Evolutionary conservation across 2,329 filamentous ascomycete species (phyloP).

Genomic region (Colletotrichum liaoningense): DNA sequence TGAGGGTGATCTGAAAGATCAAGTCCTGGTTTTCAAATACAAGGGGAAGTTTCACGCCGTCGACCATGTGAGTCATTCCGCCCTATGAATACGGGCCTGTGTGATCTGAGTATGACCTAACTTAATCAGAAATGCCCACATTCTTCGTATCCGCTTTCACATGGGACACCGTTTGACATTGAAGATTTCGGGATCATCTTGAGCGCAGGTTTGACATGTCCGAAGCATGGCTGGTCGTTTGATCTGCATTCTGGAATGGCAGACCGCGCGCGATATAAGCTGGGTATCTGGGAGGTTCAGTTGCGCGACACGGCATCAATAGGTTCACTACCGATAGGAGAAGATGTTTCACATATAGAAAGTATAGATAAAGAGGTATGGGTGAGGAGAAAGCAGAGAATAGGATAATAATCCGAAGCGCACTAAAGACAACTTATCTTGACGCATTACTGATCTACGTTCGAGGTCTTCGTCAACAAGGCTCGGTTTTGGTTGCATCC

Average conservation of each 20-base stretch:
- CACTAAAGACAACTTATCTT: not conserved
- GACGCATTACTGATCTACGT: not conserved
- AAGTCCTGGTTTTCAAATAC: conserved; percentile 75
- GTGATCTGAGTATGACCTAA: not conserved
- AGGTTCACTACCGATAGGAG: not conserved
- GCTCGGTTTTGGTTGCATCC: not conserved
- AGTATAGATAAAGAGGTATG: conserved; percentile 50
- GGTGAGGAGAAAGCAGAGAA: conserved; percentile 56
- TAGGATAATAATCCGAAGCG: conserved; percentile 37
- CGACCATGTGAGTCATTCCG: conserved; percentile 68
- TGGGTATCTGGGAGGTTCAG: conserved; percentile 74
- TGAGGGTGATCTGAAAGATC: conserved; percentile 59
- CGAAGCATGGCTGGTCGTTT: conserved; percentile 79
- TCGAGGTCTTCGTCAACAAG: not conserved
- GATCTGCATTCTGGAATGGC: conserved; percentile 72
- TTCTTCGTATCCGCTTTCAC: conserved; percentile 73
- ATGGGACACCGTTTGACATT: conserved; percentile 74
- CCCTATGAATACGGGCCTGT: too few relatives aligned
- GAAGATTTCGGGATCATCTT: conserved; percentile 76
- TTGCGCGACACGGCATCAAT: conserved; percentile 47
- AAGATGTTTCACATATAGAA: not conserved
- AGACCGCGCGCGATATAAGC: conserved; percentile 71
- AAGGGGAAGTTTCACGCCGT: conserved; percentile 73
- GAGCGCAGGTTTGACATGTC: conserved; percentile 73
- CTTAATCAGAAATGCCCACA: conserved; percentile 71